Evolutionary conservation across 371 early-diverging fungal genomes (phyloP), one percentile per base, ranked within the genome.

Genomic region (Apophysomyces sp.): DNA sequence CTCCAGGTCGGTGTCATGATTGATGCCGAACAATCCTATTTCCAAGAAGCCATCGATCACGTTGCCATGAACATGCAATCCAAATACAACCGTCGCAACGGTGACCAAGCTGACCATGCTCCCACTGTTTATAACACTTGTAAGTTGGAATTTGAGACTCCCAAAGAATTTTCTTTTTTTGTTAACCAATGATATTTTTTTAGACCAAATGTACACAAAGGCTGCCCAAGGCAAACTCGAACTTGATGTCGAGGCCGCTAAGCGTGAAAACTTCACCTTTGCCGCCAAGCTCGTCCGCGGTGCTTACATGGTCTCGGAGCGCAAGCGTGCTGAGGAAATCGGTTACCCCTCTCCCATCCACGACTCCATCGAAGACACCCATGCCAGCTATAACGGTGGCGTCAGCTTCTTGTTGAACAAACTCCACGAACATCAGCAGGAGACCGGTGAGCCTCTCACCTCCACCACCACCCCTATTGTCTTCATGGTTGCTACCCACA

Each of bases 211-310:
- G 92, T 98, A 97, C 75, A 89, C 93, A 21, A 88, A 89, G 67
- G 89, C 90, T 57, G 81, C 91, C 3, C 71, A 77, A 34, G 71
- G 72, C 44, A 86, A 90, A 63, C 77, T 98, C 56, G 65, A 80
- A 60, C 69, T 76, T 52, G 95, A 96, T 79, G 80, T 83, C 40
- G 89, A 86, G 58, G 75, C 85, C 21, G 83, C 92, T 1, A 66
- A 83, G 57, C 85, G 90, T 31, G 80, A 84, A 63, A 87, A 90
- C 54, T 92, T 87, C 73, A 74, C 82, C 27, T 90, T 96, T 74
- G 98, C 89, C 3, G 90, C 88, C 60, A 98, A 98, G 72, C 78
- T 98, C 21, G 98, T 98, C 21, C 92, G 98, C 28, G 98, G 96
- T 52, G 93, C 93, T 15, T 92, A 97, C 84, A 94, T 98, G 93